Evolutionary conservation across 1,139 yeast species (phyloP), one percentile per base, ranked within the genome.

Genomic region (Geotrichum restrictum): DNA sequence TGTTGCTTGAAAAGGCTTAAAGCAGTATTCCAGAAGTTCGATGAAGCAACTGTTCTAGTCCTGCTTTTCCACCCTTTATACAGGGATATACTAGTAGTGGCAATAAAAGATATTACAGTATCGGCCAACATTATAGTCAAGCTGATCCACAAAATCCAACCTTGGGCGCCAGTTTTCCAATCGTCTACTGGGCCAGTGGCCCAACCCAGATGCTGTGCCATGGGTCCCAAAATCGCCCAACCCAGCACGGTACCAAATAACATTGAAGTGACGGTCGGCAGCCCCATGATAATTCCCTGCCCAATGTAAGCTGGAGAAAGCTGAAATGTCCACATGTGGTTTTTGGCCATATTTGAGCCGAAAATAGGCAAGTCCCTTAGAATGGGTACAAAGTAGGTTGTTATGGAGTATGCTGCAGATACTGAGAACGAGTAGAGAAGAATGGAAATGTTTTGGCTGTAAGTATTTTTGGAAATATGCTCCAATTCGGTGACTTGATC

Each of bases 221-320:
- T 58, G 1, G 98, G 98, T 0, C 95, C 94, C 31, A 93, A 71
- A 1, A 93, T 70, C 0, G 80, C 96, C 98, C 98, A 93, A 0
- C 98, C 98, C 4, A 91, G 63, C 1, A 93, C 60, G 16, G 95
- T 83, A 2, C 98, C 98, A 62, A 88, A 78, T 42, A 93, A 71
- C 98, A 93, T 93, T 58, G 91, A 87, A 2, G 88, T 76, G 0
- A 91, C 95, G 0, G 98, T 91, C 1, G 93, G 89, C 6, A 88
- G 72, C 0, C 98, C 98, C 98, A 93, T 93, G 53, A 93, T 93
- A 43, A 93, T 89, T 3, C 98, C 98, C 69, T 93, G 98, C 1
- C 98, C 98, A 39, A 93, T 79, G 66, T 93, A 93, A 0, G 98
- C 98, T 0, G 98, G 98, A 0, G 97, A 88, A 0, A 97, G 96